These are phyloP conservation scores for Mortierella sp. DNA, from an alignment of 371 early-diverging fungal genomes.

Conservation along the genomic window DNA sequence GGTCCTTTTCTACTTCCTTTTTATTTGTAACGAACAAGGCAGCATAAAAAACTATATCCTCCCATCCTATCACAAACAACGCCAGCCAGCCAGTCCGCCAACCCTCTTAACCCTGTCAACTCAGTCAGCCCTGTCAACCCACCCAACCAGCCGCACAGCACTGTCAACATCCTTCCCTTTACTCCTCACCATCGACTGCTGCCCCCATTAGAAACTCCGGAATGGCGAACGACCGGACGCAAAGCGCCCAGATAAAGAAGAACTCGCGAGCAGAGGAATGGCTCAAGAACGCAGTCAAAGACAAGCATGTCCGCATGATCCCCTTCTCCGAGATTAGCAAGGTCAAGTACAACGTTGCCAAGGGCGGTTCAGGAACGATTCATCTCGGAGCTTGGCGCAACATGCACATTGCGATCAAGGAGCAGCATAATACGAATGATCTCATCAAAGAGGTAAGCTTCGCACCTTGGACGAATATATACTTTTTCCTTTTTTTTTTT, in stretches of 20 bases:
- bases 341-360: constrained; percentile 58
- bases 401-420: constrained; percentile 59
- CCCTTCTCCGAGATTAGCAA: constrained; percentile 58
- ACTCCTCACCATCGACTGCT: background rate
- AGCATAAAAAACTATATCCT: background rate
- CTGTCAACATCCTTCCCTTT: background rate
- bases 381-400: constrained; percentile 58
- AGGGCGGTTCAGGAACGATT: constrained; percentile 55
- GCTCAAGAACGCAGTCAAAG: constrained; percentile 57
- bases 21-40: background rate
- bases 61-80: background rate
- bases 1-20: background rate
- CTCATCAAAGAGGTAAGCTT: constrained; percentile 57
- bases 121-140: background rate
- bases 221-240: constrained; percentile 53
- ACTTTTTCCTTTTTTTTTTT: background rate
- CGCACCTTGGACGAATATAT: too few relatives aligned
- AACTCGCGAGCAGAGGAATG: constrained; percentile 56
- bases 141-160: background rate
- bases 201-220: background rate
- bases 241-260: constrained; percentile 53
- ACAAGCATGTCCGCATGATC: constrained; percentile 55
- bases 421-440: constrained; percentile 56
- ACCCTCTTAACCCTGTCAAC: background rate
- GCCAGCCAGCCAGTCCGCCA: background rate